phyloP scores from a whole-genome alignment of 768 basidiomycete genomes.

The Boletus eberwhitei region DNA sequence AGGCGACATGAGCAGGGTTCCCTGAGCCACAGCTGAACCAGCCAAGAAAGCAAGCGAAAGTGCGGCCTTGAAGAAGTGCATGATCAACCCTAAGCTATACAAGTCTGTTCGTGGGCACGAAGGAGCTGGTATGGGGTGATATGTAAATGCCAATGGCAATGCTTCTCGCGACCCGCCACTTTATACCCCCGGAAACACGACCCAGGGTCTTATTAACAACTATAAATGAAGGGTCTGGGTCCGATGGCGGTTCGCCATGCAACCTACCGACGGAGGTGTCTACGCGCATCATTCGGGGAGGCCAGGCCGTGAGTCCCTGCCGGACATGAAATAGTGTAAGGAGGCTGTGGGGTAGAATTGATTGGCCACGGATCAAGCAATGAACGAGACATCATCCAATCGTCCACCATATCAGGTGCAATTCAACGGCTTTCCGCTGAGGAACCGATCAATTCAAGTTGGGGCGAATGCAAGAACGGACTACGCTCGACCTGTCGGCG shows the following conservation, averaged over 20 bases:
- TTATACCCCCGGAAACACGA: conserved; percentile 11
- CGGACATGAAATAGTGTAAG: background rate
- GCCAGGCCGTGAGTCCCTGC: background rate
- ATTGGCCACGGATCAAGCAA: conserved; percentile 8
- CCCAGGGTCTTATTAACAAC: background rate
- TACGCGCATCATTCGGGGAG: conserved; percentile 4
- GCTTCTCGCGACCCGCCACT: background rate
- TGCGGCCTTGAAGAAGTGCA: conserved; percentile 14
- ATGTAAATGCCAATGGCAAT: background rate
- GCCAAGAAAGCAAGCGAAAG: conserved; percentile 15
- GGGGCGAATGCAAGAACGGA: background rate
- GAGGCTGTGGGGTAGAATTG: background rate
- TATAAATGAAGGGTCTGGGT: background rate
- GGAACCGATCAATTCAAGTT: background rate
- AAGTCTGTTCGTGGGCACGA: background rate
- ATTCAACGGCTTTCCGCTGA: background rate
- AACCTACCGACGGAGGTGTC: background rate
- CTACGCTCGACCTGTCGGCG: background rate
- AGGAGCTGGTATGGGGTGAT: background rate
- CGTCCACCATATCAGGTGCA: background rate
- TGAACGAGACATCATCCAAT: background rate
- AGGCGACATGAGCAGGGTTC: conserved; percentile 8
- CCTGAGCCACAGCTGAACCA: conserved; percentile 16
- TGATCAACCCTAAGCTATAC: background rate
- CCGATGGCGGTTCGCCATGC: background rate